Base-by-base conservation (phyloP, 495 filamentous ascomycete species). In the Thermothielavioides terrestris region DNA sequence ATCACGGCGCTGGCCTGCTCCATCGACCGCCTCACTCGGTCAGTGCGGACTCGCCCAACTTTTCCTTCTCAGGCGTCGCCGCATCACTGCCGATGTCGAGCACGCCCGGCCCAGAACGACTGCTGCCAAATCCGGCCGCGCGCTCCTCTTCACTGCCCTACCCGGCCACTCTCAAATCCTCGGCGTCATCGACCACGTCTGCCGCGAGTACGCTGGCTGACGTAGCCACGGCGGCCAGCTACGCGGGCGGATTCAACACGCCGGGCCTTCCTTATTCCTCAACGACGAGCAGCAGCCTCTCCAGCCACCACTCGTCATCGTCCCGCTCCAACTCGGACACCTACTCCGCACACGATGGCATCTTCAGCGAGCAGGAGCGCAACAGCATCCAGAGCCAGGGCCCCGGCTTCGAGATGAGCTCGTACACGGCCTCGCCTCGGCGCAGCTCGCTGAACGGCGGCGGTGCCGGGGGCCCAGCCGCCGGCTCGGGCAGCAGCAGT, bases 11-110 rank as follows among this genome's bases (percentile, higher is more conserved):
- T 11, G 50, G 43, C 28, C 51, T 75, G 34, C 59, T 68, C 17
- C 64, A 73, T 40, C 66, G 69, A 0, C 64, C 70, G 0, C 57
- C 64, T 2, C 56, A 60, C 12, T 37, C 61, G 8, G 53, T 55
- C 11, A 56, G 17, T 18, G 58, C 60, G 34, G 65, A 71, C 11
- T 51, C 61, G 15, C 46, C 62, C 5, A 61, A 57, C 25, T 68
- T 71, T 28, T 71, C 69, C 14, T 58, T 71, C 14, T 65, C 68
- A 0, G 55, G 61, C n/a, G 66, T 67, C 20, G 66, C 69, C 10
- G 68, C 70, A 0, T 69, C 71, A 0, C 55, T 70, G 1, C 67
- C 66, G 0, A 28, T 55, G 17, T 48, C 65, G 5, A 53, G 36
- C 23, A 38, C 62, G 1, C 35, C 50, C 5, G 28, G 28, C n/a